Evolutionary conservation across 2,329 filamentous ascomycete species (phyloP), one percentile per base, ranked within the genome.

Genomic region (Pseudogymnoascus sp.): DNA sequence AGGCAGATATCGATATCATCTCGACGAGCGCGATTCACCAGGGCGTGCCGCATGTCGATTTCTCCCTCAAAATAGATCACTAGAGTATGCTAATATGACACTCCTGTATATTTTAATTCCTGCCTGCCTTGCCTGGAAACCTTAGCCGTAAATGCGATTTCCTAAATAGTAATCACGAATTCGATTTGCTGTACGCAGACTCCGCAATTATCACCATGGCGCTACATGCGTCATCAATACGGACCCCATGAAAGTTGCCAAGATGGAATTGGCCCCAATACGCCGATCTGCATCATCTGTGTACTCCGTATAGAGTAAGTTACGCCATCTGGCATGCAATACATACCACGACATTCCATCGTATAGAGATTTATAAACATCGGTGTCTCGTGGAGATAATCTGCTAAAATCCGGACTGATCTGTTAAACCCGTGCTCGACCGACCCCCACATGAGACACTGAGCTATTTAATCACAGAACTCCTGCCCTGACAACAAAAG

Each of bases 11-110:
- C 67, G 94, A 99, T 75, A 92, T 99, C 67, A 86, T 97, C 68
- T 97, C 92, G 44, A 97, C 93, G 44, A 97, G 92, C 73, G 93
- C 90, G 60, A 97, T 99, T 71, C 94, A 99, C 71, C 94, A 99
- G 77, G 93, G 94, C 2, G 91, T 95, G 2, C 85, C 89, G 31
- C 92, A 97, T 72, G 86, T 99, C 50, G 94, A 99, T 74, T 97
- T 97, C 73, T 97, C 92, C 4, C 80, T 99, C 67, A 99, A 99
- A 79, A 92, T 99, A 65, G 74, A 83, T 62, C 77, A 78, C 64
- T 75, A 61, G 40, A 33, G 33, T 17, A 35, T 54, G 29, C 4
- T 17, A 33, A 35, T 33, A 9, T 33, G 29, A 54, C n/a, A 54
- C 47, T 54, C 26, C 26, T 54, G 47, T 54, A 54, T 35, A 54